Base-by-base conservation (phyloP, 495 filamentous ascomycete species). In the Neurospora hispaniola region DNA sequence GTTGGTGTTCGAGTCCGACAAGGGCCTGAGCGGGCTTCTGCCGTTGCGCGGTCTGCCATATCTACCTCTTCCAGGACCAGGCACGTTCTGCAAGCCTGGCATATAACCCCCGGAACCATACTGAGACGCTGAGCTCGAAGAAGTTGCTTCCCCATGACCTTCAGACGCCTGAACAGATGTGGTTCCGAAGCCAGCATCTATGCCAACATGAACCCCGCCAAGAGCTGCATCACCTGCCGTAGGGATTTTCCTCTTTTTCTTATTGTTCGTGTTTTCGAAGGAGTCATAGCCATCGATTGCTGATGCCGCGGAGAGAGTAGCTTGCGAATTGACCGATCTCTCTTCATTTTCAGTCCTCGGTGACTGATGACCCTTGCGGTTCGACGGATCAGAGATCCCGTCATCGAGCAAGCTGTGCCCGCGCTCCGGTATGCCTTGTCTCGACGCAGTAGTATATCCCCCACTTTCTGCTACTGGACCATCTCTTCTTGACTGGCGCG, bases 181-280 rank as follows among this genome's bases (percentile, higher is more conserved):
- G 31, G 76, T 73, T 35, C 74, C 69, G 18, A 69, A n/a, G 14
- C 27, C 46, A 27, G 93, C 80, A 68, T 86, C 85, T 70, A 76
- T 82, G n/a, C 80, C 73, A 12, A 81, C 73, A 72, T 93, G 90
- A 69, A 84, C 83, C 14, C 87, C 88, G 71, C 81, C 84, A 40
- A 85, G 72, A 44, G 78, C 81, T 5, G 88, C 82, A 70, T 89
- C 90, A 5, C 90, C 92, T n/a, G 93, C 91, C 0, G 92, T 92
- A 5, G 96, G 96, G 40, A 98, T 98, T 82, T 99, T 99, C 73
- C 96, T 89, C 81, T 99, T 99, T 84, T 98, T 99, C 82, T 99
- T 99, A 80, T 99, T 98, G 79, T 97, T 98, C 70, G 93, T 97
- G 76, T 99, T 98, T 80, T 99, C 96, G 77, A 97, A 96, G 20